Percentiles rank a stretch among this genome's conserved stretches.
Conservation (phyloP, 148 eudicot species). For the Vaccinium vitisidaea region DNA sequence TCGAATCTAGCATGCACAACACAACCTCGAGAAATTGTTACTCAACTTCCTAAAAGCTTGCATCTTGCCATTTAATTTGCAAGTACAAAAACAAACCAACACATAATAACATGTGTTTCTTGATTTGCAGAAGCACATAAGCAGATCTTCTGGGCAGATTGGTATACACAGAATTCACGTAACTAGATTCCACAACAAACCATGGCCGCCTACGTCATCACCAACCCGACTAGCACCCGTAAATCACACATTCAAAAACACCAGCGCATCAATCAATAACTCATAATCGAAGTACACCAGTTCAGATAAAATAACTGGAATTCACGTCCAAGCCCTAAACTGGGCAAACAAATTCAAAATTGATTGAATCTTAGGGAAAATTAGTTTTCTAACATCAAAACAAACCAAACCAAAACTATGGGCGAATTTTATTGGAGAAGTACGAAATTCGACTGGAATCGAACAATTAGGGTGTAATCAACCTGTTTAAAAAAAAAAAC, state of each 20-base stretch:
- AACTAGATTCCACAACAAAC: not conserved
- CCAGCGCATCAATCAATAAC: not conserved
- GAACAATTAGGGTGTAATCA: not conserved
- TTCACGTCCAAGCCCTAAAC: not conserved
- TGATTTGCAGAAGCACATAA: not conserved
- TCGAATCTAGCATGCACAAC: not conserved
- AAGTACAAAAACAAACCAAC: not conserved
- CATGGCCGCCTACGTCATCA: not conserved
- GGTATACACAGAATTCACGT: not conserved
- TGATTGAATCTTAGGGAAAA: not conserved
- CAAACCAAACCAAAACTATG: not conserved
- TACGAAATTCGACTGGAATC: not conserved
- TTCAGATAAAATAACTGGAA: not conserved
- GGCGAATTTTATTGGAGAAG: not conserved
- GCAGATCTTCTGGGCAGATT: not conserved
- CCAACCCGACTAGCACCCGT: not conserved
- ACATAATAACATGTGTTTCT: not conserved
- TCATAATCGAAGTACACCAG: not conserved
- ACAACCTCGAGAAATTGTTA: no score
- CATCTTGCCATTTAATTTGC: not conserved
- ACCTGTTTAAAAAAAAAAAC: not conserved
- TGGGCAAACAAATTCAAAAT: not conserved
- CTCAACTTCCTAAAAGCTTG: slow-evolving; percentile 1
- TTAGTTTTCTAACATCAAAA: not conserved
- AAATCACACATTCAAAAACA: not conserved